A percentile compares a stretch with the other conserved stretches of the same genome.
These are phyloP conservation scores for Melampsora larici-populina DNA, from an alignment of 1,284 basidiomycete genomes.

Conservation along the genomic window DNA sequence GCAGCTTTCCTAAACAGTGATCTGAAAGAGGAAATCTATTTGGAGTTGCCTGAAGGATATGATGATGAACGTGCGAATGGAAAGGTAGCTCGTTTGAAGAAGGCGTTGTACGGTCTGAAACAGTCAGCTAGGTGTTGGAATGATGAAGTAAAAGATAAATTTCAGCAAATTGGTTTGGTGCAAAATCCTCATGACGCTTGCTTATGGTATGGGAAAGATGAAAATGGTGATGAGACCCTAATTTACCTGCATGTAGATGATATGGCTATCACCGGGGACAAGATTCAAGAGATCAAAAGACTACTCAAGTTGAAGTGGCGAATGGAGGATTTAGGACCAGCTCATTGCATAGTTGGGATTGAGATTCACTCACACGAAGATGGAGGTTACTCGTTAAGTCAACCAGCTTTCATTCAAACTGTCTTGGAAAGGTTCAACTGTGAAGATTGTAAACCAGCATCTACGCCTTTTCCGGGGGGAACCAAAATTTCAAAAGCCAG, in stretches of 20 bases:
- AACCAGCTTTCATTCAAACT: background rate
- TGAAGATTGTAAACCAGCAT: no score
- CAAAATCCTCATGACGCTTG: background rate
- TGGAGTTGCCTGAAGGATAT: no score
- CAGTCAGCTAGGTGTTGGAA: background rate
- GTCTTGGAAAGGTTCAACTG: background rate
- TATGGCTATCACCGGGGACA: background rate
- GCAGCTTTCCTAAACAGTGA: no score
- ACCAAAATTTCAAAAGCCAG: background rate
- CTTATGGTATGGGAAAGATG: background rate
- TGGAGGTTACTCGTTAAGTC: background rate
- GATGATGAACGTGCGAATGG: background rate
- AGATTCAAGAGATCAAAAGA: background rate
- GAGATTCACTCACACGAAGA: background rate
- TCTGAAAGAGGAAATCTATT: no score
- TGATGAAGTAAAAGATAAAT: background rate
- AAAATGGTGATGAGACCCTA: background rate
- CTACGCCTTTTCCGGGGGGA: no score
- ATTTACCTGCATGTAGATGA: no score
- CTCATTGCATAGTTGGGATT: background rate
- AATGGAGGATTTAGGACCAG: background rate
- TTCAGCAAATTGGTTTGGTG: background rate
- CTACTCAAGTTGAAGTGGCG: background rate
- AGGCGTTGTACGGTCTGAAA: background rate
- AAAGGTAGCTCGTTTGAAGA: background rate